phyloP scores from a whole-genome alignment of 2,329 filamentous ascomycete species.

The Trichoderma sp. region DNA sequence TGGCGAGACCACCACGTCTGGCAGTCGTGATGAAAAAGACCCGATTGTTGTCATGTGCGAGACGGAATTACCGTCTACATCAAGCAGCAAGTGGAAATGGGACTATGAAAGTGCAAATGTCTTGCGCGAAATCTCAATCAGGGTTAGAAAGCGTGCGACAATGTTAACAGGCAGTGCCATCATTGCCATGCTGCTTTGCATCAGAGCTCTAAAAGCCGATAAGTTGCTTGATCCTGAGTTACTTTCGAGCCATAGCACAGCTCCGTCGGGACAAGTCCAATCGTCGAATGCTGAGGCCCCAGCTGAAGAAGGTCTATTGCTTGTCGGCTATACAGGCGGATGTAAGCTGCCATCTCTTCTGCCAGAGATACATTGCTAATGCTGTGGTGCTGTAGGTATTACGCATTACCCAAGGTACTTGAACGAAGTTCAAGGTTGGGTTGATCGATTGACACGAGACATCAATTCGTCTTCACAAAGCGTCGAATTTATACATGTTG shows the following conservation, averaged over 20 bases:
- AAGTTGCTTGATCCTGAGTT: not conserved
- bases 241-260: not conserved
- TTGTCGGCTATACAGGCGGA: not conserved
- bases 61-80: not conserved
- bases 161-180: not conserved
- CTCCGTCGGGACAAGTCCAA: not conserved
- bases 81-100: not conserved
- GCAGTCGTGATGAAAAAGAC: not conserved
- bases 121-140: not conserved
- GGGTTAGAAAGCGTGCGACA: not conserved
- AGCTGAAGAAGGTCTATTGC: not conserved
- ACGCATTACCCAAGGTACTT: not conserved
- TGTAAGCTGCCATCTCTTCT: not conserved
- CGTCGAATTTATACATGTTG: not conserved
- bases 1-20: not conserved
- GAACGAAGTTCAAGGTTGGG: not conserved
- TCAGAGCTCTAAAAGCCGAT: not conserved
- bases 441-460: not conserved
- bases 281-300: not conserved
- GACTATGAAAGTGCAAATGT: not conserved
- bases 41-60: not conserved
- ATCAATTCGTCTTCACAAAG: not conserved
- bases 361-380: not conserved
- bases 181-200: not conserved
- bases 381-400: not conserved